These are phyloP conservation scores for Aquilaria yunnanensis DNA, from an alignment of 345 rosid species.

Conservation along the genomic window DNA sequence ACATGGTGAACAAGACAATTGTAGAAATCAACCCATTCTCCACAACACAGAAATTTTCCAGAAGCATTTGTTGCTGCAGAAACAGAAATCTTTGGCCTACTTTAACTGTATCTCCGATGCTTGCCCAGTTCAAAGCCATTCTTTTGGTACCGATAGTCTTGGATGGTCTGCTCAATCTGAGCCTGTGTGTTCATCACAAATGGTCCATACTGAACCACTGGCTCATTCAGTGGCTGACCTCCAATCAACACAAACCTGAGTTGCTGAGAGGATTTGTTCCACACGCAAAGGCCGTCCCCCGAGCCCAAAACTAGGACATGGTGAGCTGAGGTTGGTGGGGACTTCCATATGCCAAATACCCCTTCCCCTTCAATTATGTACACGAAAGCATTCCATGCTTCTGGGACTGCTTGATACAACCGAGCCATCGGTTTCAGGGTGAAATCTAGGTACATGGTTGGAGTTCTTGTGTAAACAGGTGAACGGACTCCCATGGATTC, in stretches of 20 bases:
- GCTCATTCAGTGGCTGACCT: slow-evolving; percentile 78
- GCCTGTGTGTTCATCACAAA: slow-evolving; percentile 87
- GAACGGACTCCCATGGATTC: slow-evolving; percentile 75
- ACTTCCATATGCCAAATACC: slow-evolving; percentile 33
- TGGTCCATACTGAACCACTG: slow-evolving; percentile 74
- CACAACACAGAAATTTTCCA: slow-evolving; percentile 24
- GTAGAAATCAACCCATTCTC: neutral
- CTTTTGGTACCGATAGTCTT: slow-evolving; percentile 55
- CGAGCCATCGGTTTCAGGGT: slow-evolving; percentile 51
- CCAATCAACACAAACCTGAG: slow-evolving; percentile 57
- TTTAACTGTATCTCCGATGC: slow-evolving; percentile 57
- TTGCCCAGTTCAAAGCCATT: slow-evolving; percentile 86
- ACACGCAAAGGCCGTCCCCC: slow-evolving; percentile 58
- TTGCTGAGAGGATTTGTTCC: slow-evolving; percentile 46
- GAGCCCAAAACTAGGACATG: slow-evolving; percentile 49
- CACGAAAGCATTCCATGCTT: slow-evolving; percentile 68
- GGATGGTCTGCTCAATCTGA: slow-evolving; percentile 69
- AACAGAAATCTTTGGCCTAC: neutral
- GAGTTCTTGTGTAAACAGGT: slow-evolving; percentile 79
- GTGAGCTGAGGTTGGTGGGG: slow-evolving; percentile 38
- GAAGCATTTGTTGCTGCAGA: slow-evolving; percentile 22
- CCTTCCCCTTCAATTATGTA: slow-evolving; percentile 73
- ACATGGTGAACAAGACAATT: neutral
- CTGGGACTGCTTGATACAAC: slow-evolving; percentile 48
- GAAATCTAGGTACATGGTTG: slow-evolving; percentile 74